Evolutionary conservation across 257 asterid species (phyloP).

Genomic region (Salvia miltiorrhiza): DNA sequence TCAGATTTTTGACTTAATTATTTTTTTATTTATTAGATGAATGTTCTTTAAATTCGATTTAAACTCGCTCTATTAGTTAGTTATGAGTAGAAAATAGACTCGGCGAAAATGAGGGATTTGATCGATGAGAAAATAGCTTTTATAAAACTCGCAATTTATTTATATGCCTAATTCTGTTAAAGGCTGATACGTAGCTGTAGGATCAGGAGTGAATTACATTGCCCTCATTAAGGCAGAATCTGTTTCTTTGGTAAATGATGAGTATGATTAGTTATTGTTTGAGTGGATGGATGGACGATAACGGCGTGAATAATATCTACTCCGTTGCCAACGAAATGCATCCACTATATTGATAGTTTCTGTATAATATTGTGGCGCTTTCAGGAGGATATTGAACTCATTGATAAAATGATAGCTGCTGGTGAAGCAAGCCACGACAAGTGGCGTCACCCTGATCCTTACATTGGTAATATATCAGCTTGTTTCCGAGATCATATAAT

Average conservation of each 20-base stretch:
- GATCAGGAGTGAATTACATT: not conserved
- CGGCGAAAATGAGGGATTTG: not conserved
- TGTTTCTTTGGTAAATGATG: not conserved
- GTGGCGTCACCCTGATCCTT: constrained; percentile 97
- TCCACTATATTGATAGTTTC: not conserved
- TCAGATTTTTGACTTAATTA: not conserved
- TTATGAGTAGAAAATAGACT: not conserved
- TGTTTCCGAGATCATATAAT: not conserved
- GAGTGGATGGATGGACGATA: constrained; percentile 1
- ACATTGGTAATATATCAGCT: constrained; percentile 52
- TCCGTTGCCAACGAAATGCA: not conserved
- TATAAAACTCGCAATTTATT: not conserved
- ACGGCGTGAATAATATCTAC: not conserved
- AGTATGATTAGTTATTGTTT: not conserved
- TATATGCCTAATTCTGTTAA: not conserved
- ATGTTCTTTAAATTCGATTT: not conserved
- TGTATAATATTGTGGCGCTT: constrained; percentile 10
- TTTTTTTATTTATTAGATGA: not conserved
- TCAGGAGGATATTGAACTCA: constrained; percentile 83
- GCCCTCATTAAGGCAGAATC: not conserved
- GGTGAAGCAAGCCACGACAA: constrained; percentile 72
- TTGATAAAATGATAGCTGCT: constrained; percentile 72
- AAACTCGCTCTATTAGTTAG: not conserved
- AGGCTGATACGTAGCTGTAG: not conserved
- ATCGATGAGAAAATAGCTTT: not conserved